Evolutionary conservation across 768 basidiomycete genomes (phyloP), one percentile per base, ranked within the genome.

Genomic region (Podaxis sp.): DNA sequence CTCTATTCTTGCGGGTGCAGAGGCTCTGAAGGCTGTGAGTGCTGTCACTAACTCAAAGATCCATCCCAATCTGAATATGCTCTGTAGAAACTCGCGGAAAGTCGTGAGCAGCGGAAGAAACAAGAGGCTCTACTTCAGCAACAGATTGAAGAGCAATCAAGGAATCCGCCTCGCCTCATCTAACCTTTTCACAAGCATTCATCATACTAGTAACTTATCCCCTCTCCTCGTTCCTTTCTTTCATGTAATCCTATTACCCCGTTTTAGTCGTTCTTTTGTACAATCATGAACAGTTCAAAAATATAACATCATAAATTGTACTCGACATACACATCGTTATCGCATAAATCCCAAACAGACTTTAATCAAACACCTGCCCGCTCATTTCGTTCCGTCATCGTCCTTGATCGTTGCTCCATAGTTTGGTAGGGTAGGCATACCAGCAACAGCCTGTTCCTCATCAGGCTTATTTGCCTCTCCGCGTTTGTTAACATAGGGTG

Each of bases 11-110:
- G 70, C 73, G 24, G 83, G 81, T 0, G 80, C 88, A 52, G 83
- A 89, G 68, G 74, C 79, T 36, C 74, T 91, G 59, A 90, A 87
- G 74, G 75, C 75, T 15, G 88, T 89, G 64, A 64, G 86, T 79
- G 9, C 63, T 44, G 5, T 39, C 17, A 58, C 1, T 68, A 62
- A 56, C 66, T 68, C 39, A 74, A 71, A 4, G 44, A 39, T 5
- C 6, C 11, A 69, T 72, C 65, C 72, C 71, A 8, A 30, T 33
- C 19, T 57, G n/a, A 36, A n/a, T 22, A 2, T 40, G 54, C 63
- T 70, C 48, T 64, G 54, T 66, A 84, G 79, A 83, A 84, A 78
- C 74, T 82, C 58, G 80, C 80, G 15, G 79, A 82, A 69, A 77
- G 83, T 63, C 79, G 84, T 46, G 79, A 79, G 61, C 77, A 82